Conservation (phyloP, 2,329 filamentous ascomycete species). For the Epichloe sp. region DNA sequence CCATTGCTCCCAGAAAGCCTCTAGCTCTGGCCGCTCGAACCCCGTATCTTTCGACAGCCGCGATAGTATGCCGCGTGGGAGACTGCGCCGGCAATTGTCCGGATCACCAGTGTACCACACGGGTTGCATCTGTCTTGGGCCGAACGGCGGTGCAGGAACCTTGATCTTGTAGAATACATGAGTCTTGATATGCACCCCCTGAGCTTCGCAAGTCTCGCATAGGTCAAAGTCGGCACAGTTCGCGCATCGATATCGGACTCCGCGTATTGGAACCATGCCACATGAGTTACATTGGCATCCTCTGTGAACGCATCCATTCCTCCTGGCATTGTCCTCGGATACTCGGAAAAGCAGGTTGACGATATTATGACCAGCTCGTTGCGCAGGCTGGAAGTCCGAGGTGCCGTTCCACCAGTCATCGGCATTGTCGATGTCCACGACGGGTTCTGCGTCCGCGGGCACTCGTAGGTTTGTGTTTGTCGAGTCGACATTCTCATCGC, state of each 20-base stretch:
- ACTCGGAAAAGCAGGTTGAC: constrained; percentile 81
- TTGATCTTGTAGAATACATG: constrained; percentile 96
- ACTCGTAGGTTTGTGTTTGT: constrained; percentile 12
- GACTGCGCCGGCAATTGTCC: constrained; percentile 49
- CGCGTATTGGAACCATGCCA: constrained; percentile 75
- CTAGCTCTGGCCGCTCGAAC: constrained; percentile 76
- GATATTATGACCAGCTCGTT: constrained; percentile 60
- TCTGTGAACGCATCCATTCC: constrained; percentile 82
- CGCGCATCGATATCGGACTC: constrained; percentile 83
- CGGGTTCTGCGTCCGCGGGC: constrained; percentile 24
- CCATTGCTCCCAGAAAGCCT: constrained; percentile 95
- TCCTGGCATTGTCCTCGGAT: constrained; percentile 79
- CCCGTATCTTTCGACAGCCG: constrained; percentile 58
- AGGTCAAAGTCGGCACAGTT: constrained; percentile 96
- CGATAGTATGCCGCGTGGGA: constrained; percentile 55
- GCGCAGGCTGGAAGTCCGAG: constrained; percentile 24
- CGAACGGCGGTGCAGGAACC: constrained; percentile 75
- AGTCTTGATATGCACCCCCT: constrained; percentile 67
- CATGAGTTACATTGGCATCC: constrained; percentile 89
- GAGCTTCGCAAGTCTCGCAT: constrained; percentile 82
- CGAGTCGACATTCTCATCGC: constrained; percentile 31
- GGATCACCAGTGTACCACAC: constrained; percentile 86
- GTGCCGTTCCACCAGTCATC: constrained; percentile 42
- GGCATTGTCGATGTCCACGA: constrained; percentile 25
- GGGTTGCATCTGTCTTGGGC: constrained; percentile 65